These are phyloP conservation scores for Scheffersomyces segobiensis DNA, from an alignment of 1,139 yeast species.

Conservation along the genomic window DNA sequence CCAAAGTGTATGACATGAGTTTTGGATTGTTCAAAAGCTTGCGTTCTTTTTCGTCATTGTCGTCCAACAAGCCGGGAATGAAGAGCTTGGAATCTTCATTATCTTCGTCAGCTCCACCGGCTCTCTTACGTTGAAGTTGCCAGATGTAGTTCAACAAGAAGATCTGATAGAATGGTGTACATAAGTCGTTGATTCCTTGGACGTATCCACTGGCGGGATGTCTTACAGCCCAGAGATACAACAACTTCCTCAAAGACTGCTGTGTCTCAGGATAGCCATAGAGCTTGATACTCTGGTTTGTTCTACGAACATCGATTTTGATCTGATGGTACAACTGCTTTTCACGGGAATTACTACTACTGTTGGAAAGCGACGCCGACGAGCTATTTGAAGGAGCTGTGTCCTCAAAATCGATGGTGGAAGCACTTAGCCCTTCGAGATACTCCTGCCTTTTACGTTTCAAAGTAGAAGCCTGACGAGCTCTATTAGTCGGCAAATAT, in stretches of 20 bases:
- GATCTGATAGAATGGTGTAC: constrained; percentile 91
- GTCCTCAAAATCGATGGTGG: constrained; percentile 52
- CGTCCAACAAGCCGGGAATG: constrained; percentile 39
- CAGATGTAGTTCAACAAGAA: constrained; percentile 71
- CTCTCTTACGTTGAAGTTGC: constrained; percentile 37
- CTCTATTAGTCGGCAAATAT: constrained; percentile 81
- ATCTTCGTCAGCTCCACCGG: constrained; percentile 9
- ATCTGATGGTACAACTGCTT: constrained; percentile 94
- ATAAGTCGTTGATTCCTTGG: constrained; percentile 96
- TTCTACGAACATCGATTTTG: constrained; percentile 91
- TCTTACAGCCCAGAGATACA: constrained; percentile 93
- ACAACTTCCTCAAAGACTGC: constrained; percentile 71
- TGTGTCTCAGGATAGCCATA: constrained; percentile 75
- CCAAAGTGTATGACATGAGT: constrained; percentile 24
- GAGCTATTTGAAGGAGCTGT: constrained; percentile 17
- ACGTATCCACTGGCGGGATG: constrained; percentile 99
- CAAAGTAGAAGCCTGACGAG: constrained; percentile 69
- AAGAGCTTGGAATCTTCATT: constrained; percentile 28
- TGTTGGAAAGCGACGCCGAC: constrained; percentile 22
- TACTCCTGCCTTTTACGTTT: constrained; percentile 86
- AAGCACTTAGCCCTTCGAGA: constrained; percentile 57
- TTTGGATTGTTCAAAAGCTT: constrained; percentile 29
- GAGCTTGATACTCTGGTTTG: constrained; percentile 80
- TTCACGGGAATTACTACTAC: constrained; percentile 49
- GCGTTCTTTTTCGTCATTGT: constrained; percentile 28